Conservation (phyloP, 805 yeast genomes). For the Lipomyces mesembrius region DNA sequence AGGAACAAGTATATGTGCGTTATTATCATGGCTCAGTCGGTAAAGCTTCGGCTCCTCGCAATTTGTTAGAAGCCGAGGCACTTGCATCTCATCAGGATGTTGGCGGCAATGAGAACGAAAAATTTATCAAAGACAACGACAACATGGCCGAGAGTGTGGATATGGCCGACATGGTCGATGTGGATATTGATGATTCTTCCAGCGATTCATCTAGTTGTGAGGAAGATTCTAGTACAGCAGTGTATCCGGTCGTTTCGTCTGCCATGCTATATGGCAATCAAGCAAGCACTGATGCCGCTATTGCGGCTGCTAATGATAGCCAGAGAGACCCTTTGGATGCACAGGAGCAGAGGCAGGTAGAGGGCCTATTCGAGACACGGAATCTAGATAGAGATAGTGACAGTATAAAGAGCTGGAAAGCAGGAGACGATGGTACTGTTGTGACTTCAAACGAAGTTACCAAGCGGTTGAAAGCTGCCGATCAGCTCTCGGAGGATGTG, state of each 20-base stretch:
- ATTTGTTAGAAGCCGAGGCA: background rate
- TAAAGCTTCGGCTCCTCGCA: background rate
- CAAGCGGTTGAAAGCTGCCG: background rate
- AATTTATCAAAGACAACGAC: background rate
- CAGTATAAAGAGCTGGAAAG: background rate
- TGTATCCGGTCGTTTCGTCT: background rate
- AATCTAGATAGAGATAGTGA: background rate
- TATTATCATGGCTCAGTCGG: conserved; percentile 4
- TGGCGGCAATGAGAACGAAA: background rate
- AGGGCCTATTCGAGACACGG: background rate
- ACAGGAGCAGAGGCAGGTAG: background rate
- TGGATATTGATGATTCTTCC: background rate
- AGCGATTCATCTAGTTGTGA: background rate
- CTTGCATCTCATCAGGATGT: background rate
- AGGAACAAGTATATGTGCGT: background rate
- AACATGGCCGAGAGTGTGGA: background rate
- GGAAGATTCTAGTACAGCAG: background rate
- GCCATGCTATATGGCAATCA: background rate
- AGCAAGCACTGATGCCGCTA: background rate
- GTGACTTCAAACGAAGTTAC: background rate
- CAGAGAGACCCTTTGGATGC: background rate
- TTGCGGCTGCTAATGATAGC: background rate
- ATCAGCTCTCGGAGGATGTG: background rate
- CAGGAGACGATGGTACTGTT: background rate
- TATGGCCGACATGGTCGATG: background rate